Evolutionary conservation across 139 green algal species (phyloP).

Genomic region (Chlorella sorokiniana): DNA sequence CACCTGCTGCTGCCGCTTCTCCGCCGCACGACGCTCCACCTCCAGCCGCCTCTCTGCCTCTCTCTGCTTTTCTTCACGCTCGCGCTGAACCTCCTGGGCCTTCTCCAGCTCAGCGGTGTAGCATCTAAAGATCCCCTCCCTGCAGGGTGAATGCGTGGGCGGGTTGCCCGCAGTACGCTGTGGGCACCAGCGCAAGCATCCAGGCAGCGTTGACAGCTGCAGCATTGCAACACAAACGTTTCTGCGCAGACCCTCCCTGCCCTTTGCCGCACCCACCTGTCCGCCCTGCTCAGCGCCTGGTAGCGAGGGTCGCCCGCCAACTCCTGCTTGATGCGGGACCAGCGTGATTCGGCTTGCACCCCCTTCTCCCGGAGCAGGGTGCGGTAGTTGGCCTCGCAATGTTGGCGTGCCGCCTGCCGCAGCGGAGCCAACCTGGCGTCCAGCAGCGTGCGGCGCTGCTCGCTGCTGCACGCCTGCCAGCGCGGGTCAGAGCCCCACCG

Average conservation of each 20-base stretch:
- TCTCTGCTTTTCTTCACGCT: constrained; percentile 18
- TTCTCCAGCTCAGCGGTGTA: constrained; percentile 49
- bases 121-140: constrained; percentile 48
- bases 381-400: constrained; percentile 20
- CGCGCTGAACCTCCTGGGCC: constrained; percentile 13
- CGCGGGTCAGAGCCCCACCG: constrained; percentile 61
- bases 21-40: constrained; percentile 24
- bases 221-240: not conserved
- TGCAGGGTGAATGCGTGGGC: not conserved
- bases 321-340: constrained; percentile 38
- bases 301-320: constrained; percentile 44
- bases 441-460: constrained; percentile 8
- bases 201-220: too few species aligned
- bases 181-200: too few species aligned
- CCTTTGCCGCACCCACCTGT: constrained; percentile 1
- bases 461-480: constrained; percentile 53
- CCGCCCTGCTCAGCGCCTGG: constrained; percentile 31
- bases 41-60: constrained; percentile 20
- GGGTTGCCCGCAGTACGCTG: not conserved
- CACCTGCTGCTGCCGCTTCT: constrained; percentile 21
- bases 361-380: constrained; percentile 44
- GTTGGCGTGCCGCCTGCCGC: not conserved
- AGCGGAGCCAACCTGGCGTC: constrained; percentile 10
- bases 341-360: constrained; percentile 34
- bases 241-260: not conserved